Percentiles rank a stretch among this genome's conserved stretches.
These are phyloP conservation scores for Colletotrichum truncatum DNA, from an alignment of 2,329 filamentous ascomycete genomes.

Conservation along the genomic window DNA sequence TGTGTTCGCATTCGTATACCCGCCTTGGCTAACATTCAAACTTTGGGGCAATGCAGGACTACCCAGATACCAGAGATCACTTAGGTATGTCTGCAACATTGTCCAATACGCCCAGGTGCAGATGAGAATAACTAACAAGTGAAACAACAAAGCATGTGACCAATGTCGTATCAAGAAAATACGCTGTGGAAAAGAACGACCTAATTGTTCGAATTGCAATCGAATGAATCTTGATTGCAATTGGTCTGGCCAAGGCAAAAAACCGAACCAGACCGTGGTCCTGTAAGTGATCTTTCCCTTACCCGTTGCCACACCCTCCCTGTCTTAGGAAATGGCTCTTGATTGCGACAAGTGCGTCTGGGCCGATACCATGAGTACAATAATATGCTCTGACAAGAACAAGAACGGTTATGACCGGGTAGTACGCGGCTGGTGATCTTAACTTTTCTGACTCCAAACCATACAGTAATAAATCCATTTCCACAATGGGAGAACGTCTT, in stretches of 20 bases:
- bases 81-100: not conserved
- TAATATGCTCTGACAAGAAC: too few species aligned
- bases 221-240: slow-evolving; percentile 1
- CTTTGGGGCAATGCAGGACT: too few species aligned
- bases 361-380: too few species aligned
- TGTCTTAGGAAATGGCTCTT: too few species aligned
- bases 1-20: not conserved
- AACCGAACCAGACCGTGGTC: not conserved
- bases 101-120: not conserved
- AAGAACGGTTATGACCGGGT: too few species aligned
- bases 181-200: not conserved
- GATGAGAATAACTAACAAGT: not conserved
- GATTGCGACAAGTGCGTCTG: too few species aligned
- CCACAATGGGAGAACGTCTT: not conserved
- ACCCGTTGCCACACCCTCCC: too few species aligned
- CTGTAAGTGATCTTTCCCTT: not conserved
- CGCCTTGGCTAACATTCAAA: not conserved
- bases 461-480: not conserved
- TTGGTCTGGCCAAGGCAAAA: slow-evolving; percentile 1
- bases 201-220: not conserved
- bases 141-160: not conserved
- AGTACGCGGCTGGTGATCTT: not conserved
- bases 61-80: not conserved
- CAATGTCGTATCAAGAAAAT: slow-evolving; percentile 8
- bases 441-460: not conserved